These are phyloP conservation scores for Nemania sp. DNA, from an alignment of 2,329 filamentous ascomycete genomes.

Conservation along the genomic window DNA sequence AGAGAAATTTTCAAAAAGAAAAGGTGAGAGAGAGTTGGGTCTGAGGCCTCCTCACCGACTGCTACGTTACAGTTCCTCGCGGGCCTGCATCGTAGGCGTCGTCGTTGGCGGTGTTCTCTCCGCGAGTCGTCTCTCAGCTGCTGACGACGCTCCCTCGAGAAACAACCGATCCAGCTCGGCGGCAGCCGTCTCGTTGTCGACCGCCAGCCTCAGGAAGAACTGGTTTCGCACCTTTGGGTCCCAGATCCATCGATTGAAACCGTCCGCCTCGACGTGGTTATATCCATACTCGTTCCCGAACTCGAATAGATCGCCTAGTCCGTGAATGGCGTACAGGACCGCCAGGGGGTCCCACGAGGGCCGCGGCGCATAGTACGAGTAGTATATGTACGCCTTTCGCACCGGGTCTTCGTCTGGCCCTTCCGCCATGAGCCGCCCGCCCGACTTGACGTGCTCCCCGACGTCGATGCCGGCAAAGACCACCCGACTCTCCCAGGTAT, in stretches of 20 bases:
- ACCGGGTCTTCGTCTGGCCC: slow-evolving; percentile 44
- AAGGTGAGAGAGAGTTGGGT: neutral
- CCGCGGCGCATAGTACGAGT: slow-evolving; percentile 42
- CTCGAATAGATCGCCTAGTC: slow-evolving; percentile 44
- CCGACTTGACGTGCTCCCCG: slow-evolving; percentile 48
- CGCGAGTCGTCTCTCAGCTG: no score
- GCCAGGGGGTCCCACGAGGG: slow-evolving; percentile 51
- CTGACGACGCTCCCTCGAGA: slow-evolving; percentile 22
- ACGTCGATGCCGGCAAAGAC: slow-evolving; percentile 52
- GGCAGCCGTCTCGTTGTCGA: slow-evolving; percentile 15
- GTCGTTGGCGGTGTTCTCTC: no score
- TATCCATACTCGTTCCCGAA: slow-evolving; percentile 46
- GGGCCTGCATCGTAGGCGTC: neutral
- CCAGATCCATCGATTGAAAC: slow-evolving; percentile 50
- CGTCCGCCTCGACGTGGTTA: slow-evolving; percentile 47
- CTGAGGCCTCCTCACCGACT: neutral
- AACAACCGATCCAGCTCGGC: slow-evolving; percentile 20
- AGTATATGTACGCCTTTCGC: slow-evolving; percentile 47
- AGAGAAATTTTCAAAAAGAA: neutral
- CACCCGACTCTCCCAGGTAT: slow-evolving; percentile 48
- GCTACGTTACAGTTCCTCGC: neutral
- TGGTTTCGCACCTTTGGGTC: slow-evolving; percentile 45
- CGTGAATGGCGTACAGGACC: slow-evolving; percentile 46
- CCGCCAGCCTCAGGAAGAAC: slow-evolving; percentile 44
- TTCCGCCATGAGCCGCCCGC: slow-evolving; percentile 37